Conservation (phyloP, 176 grass and related monocot genomes). For the Tillandsia fasciculata region DNA sequence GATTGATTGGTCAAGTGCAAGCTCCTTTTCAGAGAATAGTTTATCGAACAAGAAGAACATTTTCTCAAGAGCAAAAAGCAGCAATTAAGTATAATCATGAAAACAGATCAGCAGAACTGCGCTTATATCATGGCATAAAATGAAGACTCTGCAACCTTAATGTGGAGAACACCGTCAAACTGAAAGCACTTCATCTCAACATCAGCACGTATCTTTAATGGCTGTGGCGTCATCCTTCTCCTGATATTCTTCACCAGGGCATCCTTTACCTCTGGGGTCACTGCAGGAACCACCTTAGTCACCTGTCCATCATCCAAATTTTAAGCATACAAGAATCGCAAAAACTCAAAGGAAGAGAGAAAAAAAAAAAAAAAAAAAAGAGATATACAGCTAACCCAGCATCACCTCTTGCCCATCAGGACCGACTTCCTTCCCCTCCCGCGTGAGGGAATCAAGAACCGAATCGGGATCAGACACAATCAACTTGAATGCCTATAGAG, state of each 20-base stretch:
- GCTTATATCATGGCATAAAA: not conserved
- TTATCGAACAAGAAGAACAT: not conserved
- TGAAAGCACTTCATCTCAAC: slow-evolving; percentile 32
- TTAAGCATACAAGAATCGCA: not conserved
- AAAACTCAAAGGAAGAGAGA: not conserved
- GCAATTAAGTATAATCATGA: not conserved
- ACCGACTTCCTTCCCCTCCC: slow-evolving; percentile 41
- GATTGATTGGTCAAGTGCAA: not conserved
- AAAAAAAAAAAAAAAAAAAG: not conserved
- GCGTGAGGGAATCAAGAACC: slow-evolving; percentile 42
- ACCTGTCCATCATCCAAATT: slow-evolving; percentile 25
- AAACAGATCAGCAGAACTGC: not conserved
- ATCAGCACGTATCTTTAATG: slow-evolving; percentile 30
- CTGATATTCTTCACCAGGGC: slow-evolving; percentile 65
- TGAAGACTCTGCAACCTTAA: slow-evolving; percentile 9
- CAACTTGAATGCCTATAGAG: slow-evolving; percentile 55
- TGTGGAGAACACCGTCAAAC: slow-evolving; percentile 31
- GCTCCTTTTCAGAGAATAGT: not conserved
- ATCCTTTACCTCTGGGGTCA: slow-evolving; percentile 68
- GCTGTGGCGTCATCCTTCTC: slow-evolving; percentile 27
- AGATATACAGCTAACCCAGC: not conserved
- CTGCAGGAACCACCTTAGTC: slow-evolving; percentile 64
- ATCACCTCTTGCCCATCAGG: slow-evolving; percentile 60
- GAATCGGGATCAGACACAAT: slow-evolving; percentile 55
- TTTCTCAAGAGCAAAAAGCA: not conserved